Base-by-base conservation (phyloP, 352 stramenopile genomes). In the Pythium pectinolyticum region DNA sequence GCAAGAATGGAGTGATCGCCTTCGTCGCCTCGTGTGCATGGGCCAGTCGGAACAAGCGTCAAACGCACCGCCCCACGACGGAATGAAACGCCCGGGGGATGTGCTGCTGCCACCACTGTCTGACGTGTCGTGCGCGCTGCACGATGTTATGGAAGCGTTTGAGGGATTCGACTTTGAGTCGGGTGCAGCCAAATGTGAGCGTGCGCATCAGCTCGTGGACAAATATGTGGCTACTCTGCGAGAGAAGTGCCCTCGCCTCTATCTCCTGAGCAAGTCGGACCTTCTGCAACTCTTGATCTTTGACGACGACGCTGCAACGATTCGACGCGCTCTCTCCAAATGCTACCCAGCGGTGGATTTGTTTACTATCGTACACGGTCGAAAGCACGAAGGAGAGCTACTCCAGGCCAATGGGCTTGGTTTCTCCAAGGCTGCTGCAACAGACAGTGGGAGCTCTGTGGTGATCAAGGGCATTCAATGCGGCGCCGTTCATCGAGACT, bases 141-240 rank as follows among this genome's bases (percentile, higher is more conserved):
- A 74, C 37, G 75, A 74, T 14, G 60, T 86, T 28, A 43, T 77
- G 14, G 25, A 70, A n/a, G 75, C 60, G 22, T 89, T 88, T 41
- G 60, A 75, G n/a, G 73, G 51, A 14, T 89, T 89, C 51, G 74
- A 89, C 31, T 89, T 89, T 39, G 73, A 82, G 14, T 14, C 52
- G 5, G 67, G 63, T n/a, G 51, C 72, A 19, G 46, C 59, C 19
- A 69, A 60, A 2, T 88, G 78, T 47, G 76, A 88, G 39, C 47
- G 55, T 47, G 78, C 70, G 0, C 61, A 71, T 25, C 46, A 76
- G 10, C 61, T 89, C 1, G 52, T 88, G 19, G 66, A 57, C 5
- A 63, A 59, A 9, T 89, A 88, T 39, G 55, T 89, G 5, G 24
- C 56, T 5, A 65, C 60, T 3, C 22, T 84, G 12, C 73, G 77